Base-by-base conservation (phyloP, 2,329 filamentous ascomycete genomes). In the Penicillium sp. region DNA sequence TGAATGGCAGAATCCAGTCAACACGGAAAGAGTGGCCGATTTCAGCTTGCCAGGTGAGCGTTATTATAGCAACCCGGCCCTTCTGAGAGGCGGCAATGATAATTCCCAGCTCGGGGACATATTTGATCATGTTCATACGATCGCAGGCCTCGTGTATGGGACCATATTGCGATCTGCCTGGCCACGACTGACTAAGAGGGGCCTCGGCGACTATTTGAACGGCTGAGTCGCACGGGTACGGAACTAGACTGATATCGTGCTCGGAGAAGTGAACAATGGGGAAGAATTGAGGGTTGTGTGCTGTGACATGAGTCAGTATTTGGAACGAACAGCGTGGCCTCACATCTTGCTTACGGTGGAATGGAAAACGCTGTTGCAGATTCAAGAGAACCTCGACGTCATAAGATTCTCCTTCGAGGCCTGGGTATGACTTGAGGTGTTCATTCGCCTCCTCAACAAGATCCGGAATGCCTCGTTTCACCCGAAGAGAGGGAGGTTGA, bases 31-130 rank as follows among this genome's bases (percentile, higher is more conserved):
- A 75, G 55, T 79, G 57, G 50, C 69, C 69, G 16, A 67, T 68
- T 14, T 66, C 58, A 43, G 65, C 54, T 34, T 69, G 64, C 56
- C 70, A 64, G 3, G 81, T 83, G 18, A 86, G 71, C 1, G 78
- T 73, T 44, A 86, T 76, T 2, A 87, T 70, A 4, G 78, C 79
- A 18, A 78, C 81, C 4, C 81, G 78, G 4, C 84, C 84, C 50
- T 80, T 79, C 44, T 85, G 83, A 1, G 80, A 81, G 0, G 78
- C 85, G 2, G 83, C 73, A 24, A 86, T 68, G 27, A 87, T 78
- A 43, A 86, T 70, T 3, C 83, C 83, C 5, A 86, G 72, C 36
- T 84, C 79, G 0, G 83, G 81, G 14, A 88, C 79, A 48, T 84
- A 79, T 11, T 79, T 77, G 22, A 79, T 71, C 76, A 84, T 81